phyloP scores from a whole-genome alignment of 2,329 filamentous ascomycete genomes.

The Fusarium neocosmosporiellum region DNA sequence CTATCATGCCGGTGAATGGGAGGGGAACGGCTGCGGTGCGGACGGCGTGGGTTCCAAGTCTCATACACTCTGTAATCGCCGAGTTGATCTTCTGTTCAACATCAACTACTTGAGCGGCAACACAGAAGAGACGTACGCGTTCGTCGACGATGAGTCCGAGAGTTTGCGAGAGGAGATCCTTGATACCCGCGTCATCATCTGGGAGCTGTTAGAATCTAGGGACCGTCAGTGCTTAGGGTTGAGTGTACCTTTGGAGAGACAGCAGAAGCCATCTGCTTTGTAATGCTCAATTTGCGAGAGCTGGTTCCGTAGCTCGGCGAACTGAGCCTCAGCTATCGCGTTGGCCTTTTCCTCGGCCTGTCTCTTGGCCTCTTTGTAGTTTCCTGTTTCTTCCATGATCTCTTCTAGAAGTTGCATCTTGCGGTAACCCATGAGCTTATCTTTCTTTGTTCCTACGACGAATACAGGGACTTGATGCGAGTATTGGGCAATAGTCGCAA shows the following conservation, averaged over 20 bases:
- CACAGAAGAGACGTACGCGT: constrained; percentile 46
- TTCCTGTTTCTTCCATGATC: constrained; percentile 40
- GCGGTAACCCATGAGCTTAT: constrained; percentile 37
- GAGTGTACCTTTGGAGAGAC: constrained; percentile 33
- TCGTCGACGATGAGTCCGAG: constrained; percentile 43
- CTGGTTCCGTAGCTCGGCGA: constrained; percentile 36
- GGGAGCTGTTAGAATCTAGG: background rate
- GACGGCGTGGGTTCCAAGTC: constrained; percentile 42
- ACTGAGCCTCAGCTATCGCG: constrained; percentile 35
- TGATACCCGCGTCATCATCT: constrained; percentile 41
- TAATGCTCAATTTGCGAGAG: constrained; percentile 42
- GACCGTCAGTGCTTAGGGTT: fast-evolving
- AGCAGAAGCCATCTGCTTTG: constrained; percentile 42
- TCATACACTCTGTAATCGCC: constrained; percentile 45
- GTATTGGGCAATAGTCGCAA: constrained; percentile 42
- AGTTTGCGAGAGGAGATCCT: constrained; percentile 41
- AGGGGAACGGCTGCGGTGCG: constrained; percentile 42
- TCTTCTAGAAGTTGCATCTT: constrained; percentile 36
- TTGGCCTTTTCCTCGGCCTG: constrained; percentile 38
- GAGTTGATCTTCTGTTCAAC: constrained; percentile 47
- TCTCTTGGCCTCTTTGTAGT: constrained; percentile 40
- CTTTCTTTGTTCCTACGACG: constrained; percentile 42
- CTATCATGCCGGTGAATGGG: constrained; percentile 38
- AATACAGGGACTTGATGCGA: constrained; percentile 42
- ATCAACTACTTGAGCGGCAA: constrained; percentile 45